phyloP scores from a whole-genome alignment of 805 yeast species.

The Zygotorulaspora chibaensis region DNA sequence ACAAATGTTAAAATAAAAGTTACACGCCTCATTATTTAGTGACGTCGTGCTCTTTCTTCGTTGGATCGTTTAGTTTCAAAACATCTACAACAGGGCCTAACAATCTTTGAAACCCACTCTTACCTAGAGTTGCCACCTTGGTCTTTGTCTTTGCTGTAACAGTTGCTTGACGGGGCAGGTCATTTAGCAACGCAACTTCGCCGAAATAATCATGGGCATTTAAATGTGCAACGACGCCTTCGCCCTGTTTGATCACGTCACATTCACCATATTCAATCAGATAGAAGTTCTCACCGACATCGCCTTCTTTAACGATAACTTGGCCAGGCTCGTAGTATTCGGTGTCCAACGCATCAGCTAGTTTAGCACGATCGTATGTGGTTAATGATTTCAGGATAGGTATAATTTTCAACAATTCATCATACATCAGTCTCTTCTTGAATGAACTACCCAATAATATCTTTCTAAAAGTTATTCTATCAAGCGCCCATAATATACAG shows the following conservation, averaged over 20 bases:
- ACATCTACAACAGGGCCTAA: conserved; percentile 93
- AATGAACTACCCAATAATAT: conserved; percentile 87
- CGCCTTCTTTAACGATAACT: conserved; percentile 81
- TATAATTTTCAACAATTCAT: conserved; percentile 79
- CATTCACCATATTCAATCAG: conserved; percentile 80
- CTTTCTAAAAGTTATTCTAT: conserved; percentile 86
- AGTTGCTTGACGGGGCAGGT: conserved; percentile 91
- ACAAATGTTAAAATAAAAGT: background rate
- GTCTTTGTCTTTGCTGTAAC: conserved; percentile 71
- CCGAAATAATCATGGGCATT: conserved; percentile 92
- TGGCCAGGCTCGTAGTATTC: conserved; percentile 67
- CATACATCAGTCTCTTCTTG: conserved; percentile 86
- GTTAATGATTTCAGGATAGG: conserved; percentile 72
- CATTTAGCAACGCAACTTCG: conserved; percentile 88
- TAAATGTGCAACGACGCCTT: conserved; percentile 57
- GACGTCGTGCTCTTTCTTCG: conserved; percentile 27
- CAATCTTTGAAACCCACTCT: conserved; percentile 88
- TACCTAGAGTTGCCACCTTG: conserved; percentile 87
- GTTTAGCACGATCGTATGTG: conserved; percentile 77
- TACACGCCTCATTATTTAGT: conserved; percentile 2
- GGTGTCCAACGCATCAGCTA: conserved; percentile 91
- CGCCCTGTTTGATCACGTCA: conserved; percentile 56
- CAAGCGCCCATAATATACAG: conserved; percentile 84
- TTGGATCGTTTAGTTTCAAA: conserved; percentile 82
- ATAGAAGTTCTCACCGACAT: conserved; percentile 70